phyloP scores from a whole-genome alignment of 345 rosid genomes.

The Arabidopsis thaliana region TAIR10.1 NC_003070.9:6047501-6048000 shows the following conservation, averaged over 20 bases:
- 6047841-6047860: conserved; percentile 89
- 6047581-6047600: conserved; percentile 42
- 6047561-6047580: conserved; percentile 92
- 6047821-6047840: conserved; percentile 92
- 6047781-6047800: conserved; percentile 97
- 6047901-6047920: conserved; percentile 18
- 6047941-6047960: conserved; percentile 31
- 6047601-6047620: not conserved
- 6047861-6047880: conserved; percentile 82
- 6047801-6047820: conserved; percentile 99
- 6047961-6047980: conserved; percentile 38
- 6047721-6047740: conserved; percentile 68
- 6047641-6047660: conserved; percentile 35
- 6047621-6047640: conserved; percentile 22
- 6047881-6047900: not conserved
- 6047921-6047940: conserved; percentile 13
- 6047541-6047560: conserved; percentile 69
- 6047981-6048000: conserved; percentile 93
- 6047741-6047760: conserved; percentile 95
- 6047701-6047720: conserved; percentile 59
- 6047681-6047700: conserved; percentile 85
- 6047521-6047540: conserved; percentile 71
- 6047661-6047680: conserved; percentile 89
- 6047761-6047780: conserved; percentile 95
- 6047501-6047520: conserved; percentile 66